These are phyloP conservation scores for Ceratocystis cubensis DNA, from an alignment of 2,329 filamentous ascomycete species.

Conservation along the genomic window DNA sequence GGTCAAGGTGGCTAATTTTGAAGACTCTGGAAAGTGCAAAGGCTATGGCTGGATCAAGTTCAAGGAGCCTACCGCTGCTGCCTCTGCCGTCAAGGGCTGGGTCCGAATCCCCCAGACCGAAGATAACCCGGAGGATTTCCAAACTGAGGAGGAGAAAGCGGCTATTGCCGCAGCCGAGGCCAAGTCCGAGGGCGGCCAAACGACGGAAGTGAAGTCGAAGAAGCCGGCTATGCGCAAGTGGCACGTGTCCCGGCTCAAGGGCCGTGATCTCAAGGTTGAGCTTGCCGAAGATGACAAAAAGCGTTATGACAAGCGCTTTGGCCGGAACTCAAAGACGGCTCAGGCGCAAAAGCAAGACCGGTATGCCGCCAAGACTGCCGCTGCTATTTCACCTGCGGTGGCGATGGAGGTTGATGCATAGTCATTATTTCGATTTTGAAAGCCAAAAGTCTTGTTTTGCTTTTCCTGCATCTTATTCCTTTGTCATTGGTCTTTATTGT, in stretches of 20 bases:
- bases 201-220: conserved; percentile 31
- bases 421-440: background rate
- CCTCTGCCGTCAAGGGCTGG: conserved; percentile 61
- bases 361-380: conserved; percentile 20
- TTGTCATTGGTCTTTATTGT: background rate
- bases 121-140: conserved; percentile 50
- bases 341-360: conserved; percentile 23
- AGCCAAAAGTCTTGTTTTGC: background rate
- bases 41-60: conserved; percentile 95
- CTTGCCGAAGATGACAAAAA: conserved; percentile 83
- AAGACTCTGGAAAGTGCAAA: conserved; percentile 96
- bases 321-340: conserved; percentile 49
- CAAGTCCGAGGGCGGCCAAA: conserved; percentile 32
- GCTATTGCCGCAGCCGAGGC: conserved; percentile 34
- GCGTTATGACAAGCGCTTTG: conserved; percentile 87
- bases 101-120: conserved; percentile 56
- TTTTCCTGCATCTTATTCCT: background rate
- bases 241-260: conserved; percentile 75
- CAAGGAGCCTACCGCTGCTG: conserved; percentile 60
- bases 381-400: conserved; percentile 31
- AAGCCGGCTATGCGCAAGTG: conserved; percentile 54
- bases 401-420: conserved; percentile 30
- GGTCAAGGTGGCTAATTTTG: conserved; percentile 84
- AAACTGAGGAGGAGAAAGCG: conserved; percentile 29
- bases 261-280: conserved; percentile 73